phyloP scores from a whole-genome alignment of 805 yeast genomes.

The Debaryomyces hansenii region DNA sequence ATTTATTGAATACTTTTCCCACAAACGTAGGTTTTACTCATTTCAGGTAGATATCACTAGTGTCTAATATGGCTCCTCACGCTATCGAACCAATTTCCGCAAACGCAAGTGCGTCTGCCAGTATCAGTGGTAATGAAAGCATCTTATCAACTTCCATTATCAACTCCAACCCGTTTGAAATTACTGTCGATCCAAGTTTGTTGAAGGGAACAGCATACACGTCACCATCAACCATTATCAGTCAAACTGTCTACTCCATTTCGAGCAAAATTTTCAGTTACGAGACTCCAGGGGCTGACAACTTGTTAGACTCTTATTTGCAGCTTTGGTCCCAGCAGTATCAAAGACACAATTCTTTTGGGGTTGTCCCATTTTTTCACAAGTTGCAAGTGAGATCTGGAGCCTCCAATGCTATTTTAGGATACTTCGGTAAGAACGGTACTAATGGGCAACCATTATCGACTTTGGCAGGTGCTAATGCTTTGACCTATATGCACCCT shows the following conservation, averaged over 20 bases:
- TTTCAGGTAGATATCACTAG: not conserved
- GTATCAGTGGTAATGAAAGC: not conserved
- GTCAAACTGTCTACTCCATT: constrained; percentile 53
- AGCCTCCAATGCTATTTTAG: constrained; percentile 76
- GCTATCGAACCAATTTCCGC: constrained; percentile 8
- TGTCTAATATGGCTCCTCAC: constrained; percentile 12
- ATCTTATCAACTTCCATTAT: constrained; percentile 1
- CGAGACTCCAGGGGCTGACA: constrained; percentile 62
- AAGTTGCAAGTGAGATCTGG: constrained; percentile 77
- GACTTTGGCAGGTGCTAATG: constrained; percentile 64
- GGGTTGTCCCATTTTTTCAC: constrained; percentile 61
- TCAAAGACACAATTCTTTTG: constrained; percentile 50
- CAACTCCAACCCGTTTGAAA: constrained; percentile 52
- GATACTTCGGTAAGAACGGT: constrained; percentile 50
- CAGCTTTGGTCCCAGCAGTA: constrained; percentile 57
- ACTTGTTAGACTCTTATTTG: constrained; percentile 59
- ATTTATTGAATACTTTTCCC: no score
- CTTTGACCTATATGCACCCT: constrained; percentile 68
- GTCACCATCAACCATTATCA: constrained; percentile 54
- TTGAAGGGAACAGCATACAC: constrained; percentile 51
- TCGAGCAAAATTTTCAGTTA: constrained; percentile 64
- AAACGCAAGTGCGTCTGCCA: constrained; percentile 3
- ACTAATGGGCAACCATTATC: constrained; percentile 37
- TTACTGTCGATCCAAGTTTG: constrained; percentile 55
- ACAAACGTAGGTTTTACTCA: not conserved